Conservation (phyloP, 2,329 filamentous ascomycete genomes). For the Bretziella fagacearum region DNA sequence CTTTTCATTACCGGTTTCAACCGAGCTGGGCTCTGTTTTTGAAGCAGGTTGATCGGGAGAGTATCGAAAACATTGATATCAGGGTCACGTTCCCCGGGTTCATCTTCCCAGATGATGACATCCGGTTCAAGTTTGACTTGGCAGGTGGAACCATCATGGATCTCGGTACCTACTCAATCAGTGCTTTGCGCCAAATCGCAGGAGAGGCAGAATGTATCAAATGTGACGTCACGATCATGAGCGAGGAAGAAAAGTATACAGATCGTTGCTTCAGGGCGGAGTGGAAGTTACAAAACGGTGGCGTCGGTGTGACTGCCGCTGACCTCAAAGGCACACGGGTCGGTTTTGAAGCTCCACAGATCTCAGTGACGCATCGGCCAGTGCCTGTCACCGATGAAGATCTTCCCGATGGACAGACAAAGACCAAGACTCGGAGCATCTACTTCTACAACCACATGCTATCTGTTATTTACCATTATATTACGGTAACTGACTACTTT, state of each 20-base stretch:
- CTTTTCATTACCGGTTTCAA: slow-evolving; percentile 35
- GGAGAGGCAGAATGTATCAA: slow-evolving; percentile 23
- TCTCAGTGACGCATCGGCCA: slow-evolving; percentile 17
- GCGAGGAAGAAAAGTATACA: slow-evolving; percentile 20
- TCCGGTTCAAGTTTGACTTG: slow-evolving; percentile 27
- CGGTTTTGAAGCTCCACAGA: slow-evolving; percentile 16
- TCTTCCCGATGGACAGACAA: slow-evolving; percentile 17
- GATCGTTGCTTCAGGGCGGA: slow-evolving; percentile 22
- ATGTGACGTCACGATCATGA: slow-evolving; percentile 20
- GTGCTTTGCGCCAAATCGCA: slow-evolving; percentile 25
- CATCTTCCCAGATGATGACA: slow-evolving; percentile 24
- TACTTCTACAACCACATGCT: slow-evolving; percentile 20
- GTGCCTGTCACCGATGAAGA: slow-evolving; percentile 13
- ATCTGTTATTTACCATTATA: slow-evolving; percentile 21
- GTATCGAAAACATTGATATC: slow-evolving; percentile 23
- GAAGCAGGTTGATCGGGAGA: slow-evolving; percentile 23
- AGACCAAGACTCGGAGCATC: slow-evolving; percentile 19
- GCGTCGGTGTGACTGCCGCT: slow-evolving; percentile 20
- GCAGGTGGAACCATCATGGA: slow-evolving; percentile 27
- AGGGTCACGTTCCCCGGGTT: slow-evolving; percentile 20
- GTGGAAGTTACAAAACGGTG: slow-evolving; percentile 26
- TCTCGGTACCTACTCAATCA: slow-evolving; percentile 26
- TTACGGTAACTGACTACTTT: slow-evolving; percentile 23
- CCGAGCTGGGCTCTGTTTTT: slow-evolving; percentile 24
- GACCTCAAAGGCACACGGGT: slow-evolving; percentile 7